A percentile compares a stretch with the other conserved stretches of the same genome.
Conservation (phyloP, 2,329 filamentous ascomycete genomes). For the Pseudogymnoascus pannorum region DNA sequence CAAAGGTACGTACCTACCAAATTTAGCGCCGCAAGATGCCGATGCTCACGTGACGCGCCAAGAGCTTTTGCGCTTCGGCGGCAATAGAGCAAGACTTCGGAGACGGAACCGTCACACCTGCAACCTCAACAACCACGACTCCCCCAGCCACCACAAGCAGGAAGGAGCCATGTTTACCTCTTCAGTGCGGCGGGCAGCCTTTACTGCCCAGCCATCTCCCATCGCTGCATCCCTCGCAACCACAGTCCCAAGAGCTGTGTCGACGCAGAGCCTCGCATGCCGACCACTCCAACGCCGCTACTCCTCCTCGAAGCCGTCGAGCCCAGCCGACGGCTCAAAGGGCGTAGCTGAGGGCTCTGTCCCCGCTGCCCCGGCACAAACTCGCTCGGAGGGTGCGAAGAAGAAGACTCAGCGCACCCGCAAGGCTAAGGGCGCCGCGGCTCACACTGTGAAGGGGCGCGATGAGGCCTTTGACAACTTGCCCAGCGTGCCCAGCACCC, state of each 20-base stretch:
- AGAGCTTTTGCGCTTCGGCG: slow-evolving; percentile 10
- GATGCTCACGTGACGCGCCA: neutral
- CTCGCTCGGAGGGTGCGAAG: slow-evolving; percentile 21
- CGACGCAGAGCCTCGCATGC: slow-evolving; percentile 24
- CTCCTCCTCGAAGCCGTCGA: slow-evolving; percentile 33
- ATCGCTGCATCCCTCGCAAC: slow-evolving; percentile 21
- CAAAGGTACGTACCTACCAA: neutral
- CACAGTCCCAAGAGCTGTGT: slow-evolving; percentile 21
- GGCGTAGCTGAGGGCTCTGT: slow-evolving; percentile 18
- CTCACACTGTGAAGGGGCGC: slow-evolving; percentile 27
- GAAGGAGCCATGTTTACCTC: slow-evolving; percentile 29
- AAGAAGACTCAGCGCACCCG: slow-evolving; percentile 37
- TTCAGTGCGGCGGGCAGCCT: slow-evolving; percentile 27
- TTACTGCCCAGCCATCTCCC: slow-evolving; percentile 22
- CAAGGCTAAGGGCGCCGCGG: slow-evolving; percentile 46
- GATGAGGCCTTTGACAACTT: slow-evolving; percentile 48
- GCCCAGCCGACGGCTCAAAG: slow-evolving; percentile 29
- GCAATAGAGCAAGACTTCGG: slow-evolving; percentile 11
- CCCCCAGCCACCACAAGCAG: slow-evolving; percentile 10
- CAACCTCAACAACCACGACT: slow-evolving; percentile 4
- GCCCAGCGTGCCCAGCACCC: slow-evolving; percentile 68
- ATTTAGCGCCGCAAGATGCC: neutral
- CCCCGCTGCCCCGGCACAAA: slow-evolving; percentile 20
- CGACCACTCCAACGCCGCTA: slow-evolving; percentile 28
- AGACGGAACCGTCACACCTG: slow-evolving; percentile 3